Conservation (phyloP, 495 filamentous ascomycete species). For the Thozetella sp. region DNA sequence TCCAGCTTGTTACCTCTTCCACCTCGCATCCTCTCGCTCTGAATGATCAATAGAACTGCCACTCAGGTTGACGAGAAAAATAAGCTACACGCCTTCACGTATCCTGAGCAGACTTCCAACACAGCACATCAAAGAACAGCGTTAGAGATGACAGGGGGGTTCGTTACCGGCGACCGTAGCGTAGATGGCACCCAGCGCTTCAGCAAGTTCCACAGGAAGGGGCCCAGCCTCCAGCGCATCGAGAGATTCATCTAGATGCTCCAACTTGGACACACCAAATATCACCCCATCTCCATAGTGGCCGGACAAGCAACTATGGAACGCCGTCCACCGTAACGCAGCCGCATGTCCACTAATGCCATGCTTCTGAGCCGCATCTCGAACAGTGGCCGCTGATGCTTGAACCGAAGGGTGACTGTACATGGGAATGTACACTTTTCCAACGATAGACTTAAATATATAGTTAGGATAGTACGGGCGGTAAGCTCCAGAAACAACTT, state of each 20-base stretch:
- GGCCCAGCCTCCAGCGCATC: constrained; percentile 53
- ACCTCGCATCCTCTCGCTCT: too few species aligned
- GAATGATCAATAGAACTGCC: too few species aligned
- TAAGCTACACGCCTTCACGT: too few species aligned
- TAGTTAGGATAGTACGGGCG: background rate
- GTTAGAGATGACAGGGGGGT: constrained; percentile 19
- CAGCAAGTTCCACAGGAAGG: constrained; percentile 51
- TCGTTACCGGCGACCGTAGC: constrained; percentile 28
- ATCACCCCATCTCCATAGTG: constrained; percentile 43
- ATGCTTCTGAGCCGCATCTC: constrained; percentile 16
- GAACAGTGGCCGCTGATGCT: constrained; percentile 11
- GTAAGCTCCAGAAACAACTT: background rate
- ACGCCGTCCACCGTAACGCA: constrained; percentile 38
- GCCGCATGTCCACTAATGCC: constrained; percentile 34
- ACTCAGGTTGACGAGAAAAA: too few species aligned
- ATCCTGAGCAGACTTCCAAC: too few species aligned
- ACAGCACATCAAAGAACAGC: too few species aligned
- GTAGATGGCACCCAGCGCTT: constrained; percentile 50
- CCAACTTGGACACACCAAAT: constrained; percentile 47
- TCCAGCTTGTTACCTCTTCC: too few species aligned
- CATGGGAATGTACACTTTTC: constrained; percentile 13
- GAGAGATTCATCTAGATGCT: constrained; percentile 53
- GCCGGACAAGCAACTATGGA: constrained; percentile 28
- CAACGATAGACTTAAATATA: constrained; percentile 15
- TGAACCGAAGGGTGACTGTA: constrained; percentile 16